phyloP scores from a whole-genome alignment of 2,329 filamentous ascomycete genomes.

The Helotiales sp. region DNA sequence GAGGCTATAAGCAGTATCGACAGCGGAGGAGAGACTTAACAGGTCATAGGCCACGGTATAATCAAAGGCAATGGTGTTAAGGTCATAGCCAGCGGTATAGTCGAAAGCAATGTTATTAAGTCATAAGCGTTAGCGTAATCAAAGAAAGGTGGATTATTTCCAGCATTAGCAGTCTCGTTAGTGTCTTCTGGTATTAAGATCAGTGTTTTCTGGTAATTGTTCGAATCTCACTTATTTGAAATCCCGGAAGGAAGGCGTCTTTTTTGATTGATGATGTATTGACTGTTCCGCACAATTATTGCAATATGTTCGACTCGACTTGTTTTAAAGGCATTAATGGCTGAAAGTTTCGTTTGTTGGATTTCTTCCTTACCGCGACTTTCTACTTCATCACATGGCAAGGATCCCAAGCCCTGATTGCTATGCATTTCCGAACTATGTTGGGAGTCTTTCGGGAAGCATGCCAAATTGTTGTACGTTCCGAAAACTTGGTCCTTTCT shows the following conservation, averaged over 20 bases:
- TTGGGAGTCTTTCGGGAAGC: neutral
- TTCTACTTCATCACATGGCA: neutral
- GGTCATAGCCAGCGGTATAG: neutral
- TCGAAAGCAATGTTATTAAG: neutral
- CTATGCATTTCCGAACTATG: neutral
- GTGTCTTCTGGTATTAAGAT: neutral
- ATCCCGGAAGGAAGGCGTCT: neutral
- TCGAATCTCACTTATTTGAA: slow-evolving; percentile 3
- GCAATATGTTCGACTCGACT: neutral
- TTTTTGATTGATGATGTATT: neutral
- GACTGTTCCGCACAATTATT: neutral
- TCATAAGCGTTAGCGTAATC: slow-evolving; percentile 4
- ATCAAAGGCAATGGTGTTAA: neutral
- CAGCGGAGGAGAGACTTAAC: neutral
- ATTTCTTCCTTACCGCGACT: neutral
- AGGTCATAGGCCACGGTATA: neutral
- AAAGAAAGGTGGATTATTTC: neutral
- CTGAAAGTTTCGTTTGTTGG: neutral
- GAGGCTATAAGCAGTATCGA: neutral
- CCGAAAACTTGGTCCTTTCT: neutral
- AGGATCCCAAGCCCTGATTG: neutral
- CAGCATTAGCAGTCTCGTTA: slow-evolving; percentile 7
- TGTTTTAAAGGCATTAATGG: neutral
- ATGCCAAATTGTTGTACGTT: neutral
- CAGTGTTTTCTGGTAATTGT: neutral